Evolutionary conservation across 2,329 filamentous ascomycete species (phyloP), one percentile per base, ranked within the genome.

Genomic region (Aspergillus sergii): DNA sequence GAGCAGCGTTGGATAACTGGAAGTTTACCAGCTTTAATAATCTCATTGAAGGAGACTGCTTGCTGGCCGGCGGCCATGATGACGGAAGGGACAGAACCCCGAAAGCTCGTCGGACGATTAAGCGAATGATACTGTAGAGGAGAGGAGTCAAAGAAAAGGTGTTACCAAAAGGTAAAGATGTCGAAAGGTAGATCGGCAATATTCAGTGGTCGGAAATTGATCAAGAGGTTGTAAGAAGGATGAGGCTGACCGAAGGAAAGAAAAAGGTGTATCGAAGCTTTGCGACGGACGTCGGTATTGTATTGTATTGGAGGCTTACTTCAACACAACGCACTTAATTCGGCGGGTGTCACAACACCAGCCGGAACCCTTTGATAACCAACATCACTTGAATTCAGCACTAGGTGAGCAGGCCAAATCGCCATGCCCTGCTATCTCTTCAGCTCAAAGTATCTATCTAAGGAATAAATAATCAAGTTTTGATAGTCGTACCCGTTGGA

Each of bases 11-110:
- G 43, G 60, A 61, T 63, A 65, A 41, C 65, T 60, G 39, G 61
- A 53, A 46, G 53, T 63, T 76, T 77, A 84, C 82, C 81, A 68
- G 81, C 78, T 72, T 84, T 77, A 62, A 85, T 84, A 68, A 85
- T 84, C 48, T 79, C 78, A 69, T 85, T 79, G 64, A 85, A 85
- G 10, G 82, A 82, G 46, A 80, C 68, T 23, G 76, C 70, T 67
- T 72, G 65, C 71, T 80, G 72, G 60, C 71, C 62, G 57, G 74
- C 66, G 30, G 77, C 74, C 79, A 81, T 82, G 54, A 53, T 66
- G 63, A 66, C 60, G 30, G 53, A 39, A 30, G 39, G 30, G 26
- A 36, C 32, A 56, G 46, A 32, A 50, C n/a, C 45, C 43, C 43
- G 30, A 34, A 12, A 51, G 10, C 26, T 32, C 23, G 39, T 62